Conservation (phyloP, 176 grass and related monocot species). For the Luzula sylvatica region DNA sequence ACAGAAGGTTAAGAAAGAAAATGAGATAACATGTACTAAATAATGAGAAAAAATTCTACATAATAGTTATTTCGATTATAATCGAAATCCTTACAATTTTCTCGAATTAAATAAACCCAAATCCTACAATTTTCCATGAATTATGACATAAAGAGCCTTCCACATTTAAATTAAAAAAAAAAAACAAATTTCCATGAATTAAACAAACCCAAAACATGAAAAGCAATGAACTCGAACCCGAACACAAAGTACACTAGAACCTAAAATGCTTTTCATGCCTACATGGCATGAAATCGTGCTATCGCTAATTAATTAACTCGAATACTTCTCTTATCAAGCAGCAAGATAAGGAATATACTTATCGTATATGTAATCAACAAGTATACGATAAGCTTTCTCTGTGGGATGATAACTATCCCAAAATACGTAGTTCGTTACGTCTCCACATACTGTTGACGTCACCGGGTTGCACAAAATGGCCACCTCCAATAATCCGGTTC, state of each 20-base stretch:
- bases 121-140: too few species aligned
- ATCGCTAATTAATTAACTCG: not conserved
- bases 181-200: too few species aligned
- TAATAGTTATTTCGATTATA: too few species aligned
- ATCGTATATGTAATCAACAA: constrained; percentile 40
- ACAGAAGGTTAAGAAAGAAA: not conserved
- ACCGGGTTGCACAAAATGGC: constrained; percentile 52
- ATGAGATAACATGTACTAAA: not conserved
- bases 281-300: constrained; percentile 2
- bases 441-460: constrained; percentile 33
- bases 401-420: constrained; percentile 93
- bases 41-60: too few species aligned
- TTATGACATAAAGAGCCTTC: too few species aligned
- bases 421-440: constrained; percentile 51
- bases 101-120: too few species aligned
- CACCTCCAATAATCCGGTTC: constrained; percentile 58
- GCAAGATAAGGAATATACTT: constrained; percentile 31
- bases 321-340: not conserved
- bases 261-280: not conserved
- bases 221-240: too few species aligned
- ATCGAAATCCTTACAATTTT: too few species aligned
- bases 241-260: not conserved
- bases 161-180: too few species aligned
- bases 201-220: not conserved
- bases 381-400: constrained; percentile 54